A percentile compares a stretch with the other conserved stretches of the same genome.
Evolutionary conservation across 2,329 filamentous ascomycete genomes (phyloP).

Genomic region (Fusarium floridanum): DNA sequence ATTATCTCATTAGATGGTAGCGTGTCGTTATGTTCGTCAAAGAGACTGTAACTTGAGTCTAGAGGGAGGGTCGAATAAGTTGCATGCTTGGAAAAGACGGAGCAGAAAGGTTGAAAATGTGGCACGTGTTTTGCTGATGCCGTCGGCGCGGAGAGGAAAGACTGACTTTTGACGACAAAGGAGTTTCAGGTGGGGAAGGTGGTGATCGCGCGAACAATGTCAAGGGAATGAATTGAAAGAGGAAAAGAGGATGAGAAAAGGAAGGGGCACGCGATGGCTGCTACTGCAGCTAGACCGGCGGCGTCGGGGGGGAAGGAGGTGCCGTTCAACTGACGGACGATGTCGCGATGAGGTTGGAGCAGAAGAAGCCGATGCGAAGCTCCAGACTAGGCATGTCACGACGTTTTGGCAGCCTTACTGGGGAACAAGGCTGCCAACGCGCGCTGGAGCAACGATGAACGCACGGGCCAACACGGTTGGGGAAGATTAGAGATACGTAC

Average conservation of each 20-base stretch:
- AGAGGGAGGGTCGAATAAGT: slow-evolving; percentile 34
- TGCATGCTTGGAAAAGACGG: slow-evolving; percentile 9
- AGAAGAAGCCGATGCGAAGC: slow-evolving; percentile 36
- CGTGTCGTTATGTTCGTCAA: slow-evolving; percentile 17
- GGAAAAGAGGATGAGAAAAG: slow-evolving; percentile 16
- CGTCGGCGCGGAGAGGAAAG: slow-evolving; percentile 40
- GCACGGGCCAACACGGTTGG: slow-evolving; percentile 38
- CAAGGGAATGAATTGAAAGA: slow-evolving; percentile 43
- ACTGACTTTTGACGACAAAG: slow-evolving; percentile 47
- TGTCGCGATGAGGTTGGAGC: slow-evolving; percentile 43
- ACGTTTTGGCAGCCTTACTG: slow-evolving; percentile 45
- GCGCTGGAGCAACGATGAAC: slow-evolving; percentile 18
- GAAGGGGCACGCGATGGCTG: slow-evolving; percentile 8
- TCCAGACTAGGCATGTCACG: slow-evolving; percentile 39
- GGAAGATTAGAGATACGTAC: slow-evolving; percentile 21
- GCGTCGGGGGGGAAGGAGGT: slow-evolving; percentile 18
- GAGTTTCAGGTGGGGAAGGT: slow-evolving; percentile 36
- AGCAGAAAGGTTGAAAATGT: slow-evolving; percentile 15
- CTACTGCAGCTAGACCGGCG: slow-evolving; percentile 7
- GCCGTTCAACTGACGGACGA: slow-evolving; percentile 25
- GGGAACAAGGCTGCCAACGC: slow-evolving; percentile 43
- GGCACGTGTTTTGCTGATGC: slow-evolving; percentile 32
- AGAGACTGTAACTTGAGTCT: slow-evolving; percentile 20
- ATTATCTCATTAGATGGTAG: slow-evolving; percentile 52
- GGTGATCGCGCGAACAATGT: slow-evolving; percentile 30